Evolutionary conservation across 169 alveolate genomes (phyloP).

Genomic region (Eimeria falciformis): DNA sequence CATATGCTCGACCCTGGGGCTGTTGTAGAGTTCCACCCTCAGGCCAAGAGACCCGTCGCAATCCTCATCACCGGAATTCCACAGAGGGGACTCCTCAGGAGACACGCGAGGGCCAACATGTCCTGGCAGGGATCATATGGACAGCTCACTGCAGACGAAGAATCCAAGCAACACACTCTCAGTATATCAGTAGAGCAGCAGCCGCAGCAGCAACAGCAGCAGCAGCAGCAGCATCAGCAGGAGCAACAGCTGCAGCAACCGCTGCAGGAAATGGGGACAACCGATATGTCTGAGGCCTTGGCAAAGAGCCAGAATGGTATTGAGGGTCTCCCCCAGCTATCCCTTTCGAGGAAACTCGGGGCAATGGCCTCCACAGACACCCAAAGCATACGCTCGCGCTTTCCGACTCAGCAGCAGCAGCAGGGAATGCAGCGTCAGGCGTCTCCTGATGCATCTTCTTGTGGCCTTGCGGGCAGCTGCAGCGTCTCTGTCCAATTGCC

Average conservation of each 20-base stretch:
- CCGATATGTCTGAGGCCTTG: background rate
- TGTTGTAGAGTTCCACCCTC: constrained; percentile 89
- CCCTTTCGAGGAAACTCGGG: too few species aligned
- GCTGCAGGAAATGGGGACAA: background rate
- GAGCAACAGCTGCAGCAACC: constrained; percentile 20
- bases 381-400: too few species aligned
- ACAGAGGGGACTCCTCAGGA: constrained; percentile 27
- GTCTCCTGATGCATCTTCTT: background rate
- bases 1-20: constrained; percentile 84
- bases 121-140: constrained; percentile 2
- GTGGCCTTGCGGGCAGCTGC: background rate
- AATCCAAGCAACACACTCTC: background rate
- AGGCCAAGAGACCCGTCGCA: constrained; percentile 83
- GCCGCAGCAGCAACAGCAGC: constrained; percentile 43
- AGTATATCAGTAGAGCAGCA: background rate
- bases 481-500: background rate
- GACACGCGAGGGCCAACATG: background rate
- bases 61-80: constrained; percentile 84
- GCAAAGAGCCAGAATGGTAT: too few species aligned
- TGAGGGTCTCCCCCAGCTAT: too few species aligned
- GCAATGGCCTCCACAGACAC: too few species aligned
- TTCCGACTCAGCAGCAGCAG: constrained; percentile 19
- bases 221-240: background rate
- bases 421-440: background rate
- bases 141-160: background rate